Base-by-base conservation (phyloP, 2,329 filamentous ascomycete species). In the Ophiostoma montium region DNA sequence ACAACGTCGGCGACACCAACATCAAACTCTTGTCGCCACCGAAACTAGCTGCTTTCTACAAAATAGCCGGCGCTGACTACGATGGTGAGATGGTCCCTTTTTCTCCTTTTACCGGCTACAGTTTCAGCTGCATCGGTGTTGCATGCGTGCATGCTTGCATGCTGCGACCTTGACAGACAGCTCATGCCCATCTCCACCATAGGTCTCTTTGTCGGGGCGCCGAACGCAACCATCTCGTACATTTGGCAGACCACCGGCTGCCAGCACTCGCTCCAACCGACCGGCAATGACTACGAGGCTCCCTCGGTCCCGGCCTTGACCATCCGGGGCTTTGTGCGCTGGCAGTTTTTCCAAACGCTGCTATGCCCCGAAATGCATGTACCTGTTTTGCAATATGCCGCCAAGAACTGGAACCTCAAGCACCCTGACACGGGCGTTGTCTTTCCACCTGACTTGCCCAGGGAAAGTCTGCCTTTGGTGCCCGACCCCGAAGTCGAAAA, bases 221-320 rank as follows among this genome's bases (percentile, higher is more conserved):
- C 84, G 18, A 68, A 81, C 52, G 69, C 78, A 35, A 82, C 83
- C 39, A 80, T 98, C 54, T 92, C 89, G 27, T 94, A 87, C 67
- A 92, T 95, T 55, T 96, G 94, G 72, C 84, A 87, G 60, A 85
- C 85, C 8, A 78, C 94, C 47, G 92, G 90, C 57, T 95, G 90
- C 62, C 84, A 88, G 58, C 90, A 96, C 66, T 81, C 80, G 46
- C 72, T 96, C 57, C 85, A 94, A 57, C 86, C 86, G 1, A 77
- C 78, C 44, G 75, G 78, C 35, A 74, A 80, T 35, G 74, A 81
- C 57, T 77, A 86, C 54, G 95, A 85, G 62, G 75, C 75, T 3
- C 70, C 80, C 1, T 80, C 76, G 0, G 75, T 95, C 38, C 92
- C 92, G 0, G 86, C 88, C 13, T 68, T 98, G 50, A 94, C 90